A percentile compares a stretch with the other conserved stretches of the same genome.
Evolutionary conservation across 2,329 filamentous ascomycete genomes (phyloP).

Genomic region (Epichloe sp.): DNA sequence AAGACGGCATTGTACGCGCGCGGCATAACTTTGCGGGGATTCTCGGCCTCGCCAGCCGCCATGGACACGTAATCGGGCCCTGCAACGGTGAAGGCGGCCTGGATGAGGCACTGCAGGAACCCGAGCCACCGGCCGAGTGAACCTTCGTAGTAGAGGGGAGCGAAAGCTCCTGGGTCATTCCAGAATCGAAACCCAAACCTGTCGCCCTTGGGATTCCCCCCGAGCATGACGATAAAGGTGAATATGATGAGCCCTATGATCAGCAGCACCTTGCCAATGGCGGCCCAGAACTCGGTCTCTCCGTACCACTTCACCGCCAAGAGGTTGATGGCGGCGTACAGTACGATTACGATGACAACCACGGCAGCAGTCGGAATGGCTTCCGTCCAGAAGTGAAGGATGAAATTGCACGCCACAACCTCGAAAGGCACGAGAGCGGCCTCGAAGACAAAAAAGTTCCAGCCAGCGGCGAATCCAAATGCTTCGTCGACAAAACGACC

Average conservation of each 20-base stretch:
- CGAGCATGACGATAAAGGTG: slow-evolving; percentile 73
- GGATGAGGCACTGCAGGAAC: slow-evolving; percentile 62
- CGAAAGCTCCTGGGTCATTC: slow-evolving; percentile 57
- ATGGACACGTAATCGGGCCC: slow-evolving; percentile 57
- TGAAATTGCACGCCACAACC: slow-evolving; percentile 49
- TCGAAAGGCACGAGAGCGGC: slow-evolving; percentile 56
- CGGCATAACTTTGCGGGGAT: slow-evolving; percentile 56
- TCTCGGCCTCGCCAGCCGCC: slow-evolving; percentile 59
- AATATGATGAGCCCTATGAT: slow-evolving; percentile 60
- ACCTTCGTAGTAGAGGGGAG: slow-evolving; percentile 49
- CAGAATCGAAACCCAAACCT: slow-evolving; percentile 59
- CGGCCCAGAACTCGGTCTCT: slow-evolving; percentile 64
- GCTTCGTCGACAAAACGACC: slow-evolving; percentile 64
- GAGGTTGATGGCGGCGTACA: slow-evolving; percentile 49
- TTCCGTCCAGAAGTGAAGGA: slow-evolving; percentile 51
- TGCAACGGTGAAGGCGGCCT: slow-evolving; percentile 54
- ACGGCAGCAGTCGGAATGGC: slow-evolving; percentile 45
- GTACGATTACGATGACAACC: slow-evolving; percentile 38
- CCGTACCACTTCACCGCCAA: slow-evolving; percentile 64
- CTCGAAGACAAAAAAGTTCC: slow-evolving; percentile 63
- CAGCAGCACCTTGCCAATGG: slow-evolving; percentile 58
- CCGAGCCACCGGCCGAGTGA: slow-evolving; percentile 60
- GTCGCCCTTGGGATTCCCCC: slow-evolving; percentile 67
- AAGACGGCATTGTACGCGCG: slow-evolving; percentile 68
- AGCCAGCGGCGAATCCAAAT: slow-evolving; percentile 59